phyloP scores from a whole-genome alignment of 306 rosid genomes.

The Rosa chinensis region DNA sequence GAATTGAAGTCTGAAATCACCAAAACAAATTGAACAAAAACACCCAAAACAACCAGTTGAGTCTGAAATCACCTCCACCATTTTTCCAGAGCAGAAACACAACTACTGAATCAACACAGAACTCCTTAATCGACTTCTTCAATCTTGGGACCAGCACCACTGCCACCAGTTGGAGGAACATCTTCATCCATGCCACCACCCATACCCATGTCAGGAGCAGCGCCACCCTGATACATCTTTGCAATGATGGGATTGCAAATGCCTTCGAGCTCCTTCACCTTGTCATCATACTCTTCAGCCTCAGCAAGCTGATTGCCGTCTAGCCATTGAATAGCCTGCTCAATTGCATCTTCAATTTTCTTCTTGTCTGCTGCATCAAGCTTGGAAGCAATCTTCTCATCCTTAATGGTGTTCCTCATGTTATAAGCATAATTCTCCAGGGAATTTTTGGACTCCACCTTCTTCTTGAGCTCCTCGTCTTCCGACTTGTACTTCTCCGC shows the following conservation, averaged over 20 bases:
- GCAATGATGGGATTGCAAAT: constrained; percentile 60
- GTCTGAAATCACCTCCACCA: no score
- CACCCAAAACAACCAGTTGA: no score
- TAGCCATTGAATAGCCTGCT: constrained; percentile 50
- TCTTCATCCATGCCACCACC: constrained; percentile 1
- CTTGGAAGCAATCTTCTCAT: constrained; percentile 57
- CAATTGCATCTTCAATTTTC: constrained; percentile 58
- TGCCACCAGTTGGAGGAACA: not conserved
- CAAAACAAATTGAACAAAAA: not conserved
- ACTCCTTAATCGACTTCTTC: not conserved
- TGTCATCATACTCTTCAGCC: constrained; percentile 19
- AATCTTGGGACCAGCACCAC: not conserved
- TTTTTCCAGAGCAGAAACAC: no score
- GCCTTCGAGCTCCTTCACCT: constrained; percentile 57
- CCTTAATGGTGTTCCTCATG: constrained; percentile 60
- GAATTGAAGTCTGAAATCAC: no score
- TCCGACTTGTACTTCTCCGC: constrained; percentile 1
- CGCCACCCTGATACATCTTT: constrained; percentile 24
- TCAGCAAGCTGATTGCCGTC: constrained; percentile 58
- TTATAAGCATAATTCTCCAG: constrained; percentile 46
- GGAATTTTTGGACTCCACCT: constrained; percentile 21
- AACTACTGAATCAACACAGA: not conserved
- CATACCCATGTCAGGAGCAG: not conserved
- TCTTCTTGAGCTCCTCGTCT: not conserved
- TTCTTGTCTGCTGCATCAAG: constrained; percentile 49